Base-by-base conservation (phyloP, 1,284 basidiomycete genomes). In the Ustilago shanxiensis region DNA sequence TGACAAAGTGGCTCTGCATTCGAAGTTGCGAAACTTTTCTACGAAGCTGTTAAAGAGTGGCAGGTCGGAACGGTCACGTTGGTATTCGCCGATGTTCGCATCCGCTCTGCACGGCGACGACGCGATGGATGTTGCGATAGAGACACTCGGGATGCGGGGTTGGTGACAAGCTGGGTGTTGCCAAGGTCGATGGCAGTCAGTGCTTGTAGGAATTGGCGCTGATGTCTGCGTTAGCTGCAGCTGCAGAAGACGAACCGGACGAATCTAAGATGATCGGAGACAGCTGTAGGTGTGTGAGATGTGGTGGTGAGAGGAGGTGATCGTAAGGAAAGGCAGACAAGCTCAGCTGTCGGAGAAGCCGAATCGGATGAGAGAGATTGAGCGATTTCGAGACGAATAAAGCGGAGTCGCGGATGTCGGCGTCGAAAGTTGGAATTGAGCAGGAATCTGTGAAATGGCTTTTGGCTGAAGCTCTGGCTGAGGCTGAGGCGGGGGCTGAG, bases 61-160 rank as follows among this genome's bases (percentile, higher is more conserved):
- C 9, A 9, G 24, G 37, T 26, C 9, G 10, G 33, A 11, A 13
- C 20, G 44, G 55, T 26, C 3, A 20, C 11, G 26, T 31, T 44
- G 55, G 55, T 47, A 28, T 28, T n/a, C 33, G 28, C 29, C 44
- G 55, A 20, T 16, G 11, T 47, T 56, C 41, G n/a, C n/a, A n/a
- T 44, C 41, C 18, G n/a, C 41, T 20, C n/a, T 44, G 41, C 41
- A 20, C 8, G 41, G n/a, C 20, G n/a, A 44, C 41, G 20, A 20
- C 16, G n/a, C 41, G 41, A 44, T 0, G 20, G 37, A 18, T 39
- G 18, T 3, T 14, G 31, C 31, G 31, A 33, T 11, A 33, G 31
- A 33, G n/a, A n/a, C n/a, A n/a, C n/a, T n/a, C n/a, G n/a, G n/a
- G n/a, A n/a, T n/a, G n/a, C n/a, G n/a, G n/a, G n/a, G n/a, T 11